Base-by-base conservation (phyloP, 2,329 filamentous ascomycete species). In the Alternaria ventricosa region DNA sequence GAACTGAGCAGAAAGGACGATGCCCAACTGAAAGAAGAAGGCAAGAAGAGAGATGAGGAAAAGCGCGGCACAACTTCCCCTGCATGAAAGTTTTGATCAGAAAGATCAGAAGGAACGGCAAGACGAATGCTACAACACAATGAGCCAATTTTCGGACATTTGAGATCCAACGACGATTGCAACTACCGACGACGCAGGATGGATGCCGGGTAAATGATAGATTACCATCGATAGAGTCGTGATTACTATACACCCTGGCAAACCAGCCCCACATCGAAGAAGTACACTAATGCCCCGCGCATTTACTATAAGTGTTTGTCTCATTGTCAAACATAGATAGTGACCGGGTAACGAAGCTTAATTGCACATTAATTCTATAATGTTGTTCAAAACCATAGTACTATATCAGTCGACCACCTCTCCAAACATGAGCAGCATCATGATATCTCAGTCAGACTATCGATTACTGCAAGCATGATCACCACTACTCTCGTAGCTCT, bases 11-110 rank as follows among this genome's bases (percentile, higher is more conserved):
- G 70, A 12, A 43, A 60, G 8, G 69, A 71, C 30, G 69, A 71
- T 59, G 61, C 63, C 18, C 61, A 66, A 12, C 27, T 71, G n/a
- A 70, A 71, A 44, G 67, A 67, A 55, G 70, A 71, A 59, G 70
- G 69, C 10, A 54, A 56, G 55, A 61, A 27, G 25, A 63, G 65
- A 23, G 53, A 67, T 6, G 51, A 58, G n/a, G 64, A 63, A 44
- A 62, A 66, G 43, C 51, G 43, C 7, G 57, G 41, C 12, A 60
- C 61, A n/a, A 18, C 41, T 15, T 46, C 47, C 18, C 1, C 30
- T 25, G 49, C 43, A 6, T 62, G 13, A 13, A 23, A 18, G 11
- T 15, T 9, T 36, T 12, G 18, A n/a, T 9, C 20, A 9, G n/a
- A 9, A 13, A 0, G 1, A 23, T 8, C 6, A 2, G 28, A 36